Evolutionary conservation across 2,329 filamentous ascomycete genomes (phyloP).

Genomic region (Colletotrichum sansevieriae): DNA sequence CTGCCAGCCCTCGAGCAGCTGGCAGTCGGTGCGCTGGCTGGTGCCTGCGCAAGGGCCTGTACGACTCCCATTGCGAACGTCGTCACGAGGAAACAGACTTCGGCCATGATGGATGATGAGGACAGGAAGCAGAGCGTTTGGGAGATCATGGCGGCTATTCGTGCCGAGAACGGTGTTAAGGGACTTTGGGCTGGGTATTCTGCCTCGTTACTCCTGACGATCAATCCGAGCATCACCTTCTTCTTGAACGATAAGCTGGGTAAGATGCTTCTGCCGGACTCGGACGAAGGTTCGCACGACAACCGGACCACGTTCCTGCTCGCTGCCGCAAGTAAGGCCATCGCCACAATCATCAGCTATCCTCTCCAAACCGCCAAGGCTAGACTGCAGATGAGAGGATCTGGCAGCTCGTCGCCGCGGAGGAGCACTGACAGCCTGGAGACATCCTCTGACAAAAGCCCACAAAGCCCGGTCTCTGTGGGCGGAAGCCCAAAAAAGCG

Average conservation of each 20-base stretch:
- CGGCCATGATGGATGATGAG: constrained; percentile 51
- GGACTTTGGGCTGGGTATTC: constrained; percentile 94
- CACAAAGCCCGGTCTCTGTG: not conserved
- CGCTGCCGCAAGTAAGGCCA: constrained; percentile 83
- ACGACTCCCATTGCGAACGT: constrained; percentile 87
- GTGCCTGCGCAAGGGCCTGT: constrained; percentile 79
- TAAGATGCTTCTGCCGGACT: constrained; percentile 65
- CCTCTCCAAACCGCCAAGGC: constrained; percentile 90
- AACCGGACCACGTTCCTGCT: constrained; percentile 55
- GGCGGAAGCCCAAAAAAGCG: not conserved
- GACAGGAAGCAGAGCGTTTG: constrained; percentile 51
- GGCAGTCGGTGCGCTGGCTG: constrained; percentile 78
- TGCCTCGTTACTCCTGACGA: constrained; percentile 80
- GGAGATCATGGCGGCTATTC: constrained; percentile 75
- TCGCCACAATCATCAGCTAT: constrained; percentile 83
- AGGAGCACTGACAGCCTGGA: constrained; percentile 44
- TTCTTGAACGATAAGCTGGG: constrained; percentile 82
- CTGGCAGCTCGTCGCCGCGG: constrained; percentile 19
- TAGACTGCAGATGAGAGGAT: constrained; percentile 73
- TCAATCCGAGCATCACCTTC: constrained; percentile 90
- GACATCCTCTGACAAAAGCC: not conserved
- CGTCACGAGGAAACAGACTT: constrained; percentile 84
- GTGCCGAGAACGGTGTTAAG: constrained; percentile 75
- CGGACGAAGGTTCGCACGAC: constrained; percentile 51
- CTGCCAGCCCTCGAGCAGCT: constrained; percentile 80